Conservation (phyloP, 2,329 filamentous ascomycete genomes). For the Aspergillus spinulosporus region DNA sequence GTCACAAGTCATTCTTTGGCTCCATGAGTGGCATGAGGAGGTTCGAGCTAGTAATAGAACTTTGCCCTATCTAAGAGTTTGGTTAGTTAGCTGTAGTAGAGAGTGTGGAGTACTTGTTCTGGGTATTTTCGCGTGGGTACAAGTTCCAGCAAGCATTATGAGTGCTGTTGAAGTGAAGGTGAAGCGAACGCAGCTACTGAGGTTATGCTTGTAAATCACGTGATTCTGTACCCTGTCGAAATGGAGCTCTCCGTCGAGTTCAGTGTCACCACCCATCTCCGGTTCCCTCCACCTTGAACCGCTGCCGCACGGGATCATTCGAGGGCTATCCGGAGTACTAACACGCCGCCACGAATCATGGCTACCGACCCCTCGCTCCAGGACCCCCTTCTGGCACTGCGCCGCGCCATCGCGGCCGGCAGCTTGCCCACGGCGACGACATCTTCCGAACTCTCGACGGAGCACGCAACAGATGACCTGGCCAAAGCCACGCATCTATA, state of each 20-base stretch:
- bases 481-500: conserved; percentile 76
- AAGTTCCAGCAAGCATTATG: neutral
- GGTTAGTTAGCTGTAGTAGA: neutral
- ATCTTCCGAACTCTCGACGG: conserved; percentile 62
- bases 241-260: conserved; percentile 6
- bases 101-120: neutral
- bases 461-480: conserved; percentile 63
- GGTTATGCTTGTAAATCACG: conserved; percentile 1
- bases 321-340: conserved; percentile 3
- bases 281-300: neutral
- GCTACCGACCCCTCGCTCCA: conserved; percentile 55
- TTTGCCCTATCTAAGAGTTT: too few species aligned
- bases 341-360: conserved; percentile 39
- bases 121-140: neutral
- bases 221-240: neutral
- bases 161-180: neutral
- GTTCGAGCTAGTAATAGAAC: too few species aligned
- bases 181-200: neutral
- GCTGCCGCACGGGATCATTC: neutral
- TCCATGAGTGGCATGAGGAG: too few species aligned
- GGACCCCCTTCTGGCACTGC: conserved; percentile 80
- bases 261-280: neutral
- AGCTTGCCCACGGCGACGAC: conserved; percentile 72
- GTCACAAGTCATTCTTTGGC: too few species aligned
- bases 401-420: conserved; percentile 73